Base-by-base conservation (phyloP, 2,329 filamentous ascomycete species). In the Trichoderma sp. region DNA sequence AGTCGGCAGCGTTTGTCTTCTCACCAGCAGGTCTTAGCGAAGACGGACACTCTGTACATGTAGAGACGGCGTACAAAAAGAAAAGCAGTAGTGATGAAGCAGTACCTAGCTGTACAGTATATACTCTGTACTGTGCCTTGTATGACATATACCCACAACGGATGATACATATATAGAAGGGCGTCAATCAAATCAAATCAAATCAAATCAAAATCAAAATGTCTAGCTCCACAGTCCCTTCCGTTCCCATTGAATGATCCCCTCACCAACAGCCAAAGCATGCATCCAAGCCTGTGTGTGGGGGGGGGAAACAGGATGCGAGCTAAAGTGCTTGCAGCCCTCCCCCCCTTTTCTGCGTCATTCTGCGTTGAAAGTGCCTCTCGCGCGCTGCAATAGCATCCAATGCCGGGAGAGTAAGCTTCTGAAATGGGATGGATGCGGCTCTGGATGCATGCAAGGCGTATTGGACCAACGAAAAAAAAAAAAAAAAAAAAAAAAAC, bases 91-190 rank as follows among this genome's bases (percentile, higher is more conserved):
- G 42, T 48, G 22, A 7, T 29, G 22, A 22, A 48, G 42, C 42
- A 22, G 42, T 48, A 48, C n/a, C 19, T 19, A 48, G 42, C 19
- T 19, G 39, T 19, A 45, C 39, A 19, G 42, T 48, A 48, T 48
- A 48, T 48, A 48, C 42, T 48, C n/a, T 50, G 34, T 61, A 61
- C 27, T 50, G 34, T 61, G 50, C 27, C 42, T 25, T 50, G 39
- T 61, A 61, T 35, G 58, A 61, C 58, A 61, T 61, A 50, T 61
- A 35, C 58, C 58, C 58, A 61, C 19, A 50, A 9, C 22, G 32
- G 19, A 50, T 22, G 58, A 50, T 48, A 45, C 6, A 9, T n/a
- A 2, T 50, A 61, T 61, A 61, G 42, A 61, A 48, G n/a, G 42
- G 22, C 5, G 19, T 48, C n/a, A 42, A 60, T 29, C 19, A 35